These are phyloP conservation scores for Backusella psychrophila DNA, from an alignment of 192 early-diverging fungal species.

Conservation along the genomic window DNA sequence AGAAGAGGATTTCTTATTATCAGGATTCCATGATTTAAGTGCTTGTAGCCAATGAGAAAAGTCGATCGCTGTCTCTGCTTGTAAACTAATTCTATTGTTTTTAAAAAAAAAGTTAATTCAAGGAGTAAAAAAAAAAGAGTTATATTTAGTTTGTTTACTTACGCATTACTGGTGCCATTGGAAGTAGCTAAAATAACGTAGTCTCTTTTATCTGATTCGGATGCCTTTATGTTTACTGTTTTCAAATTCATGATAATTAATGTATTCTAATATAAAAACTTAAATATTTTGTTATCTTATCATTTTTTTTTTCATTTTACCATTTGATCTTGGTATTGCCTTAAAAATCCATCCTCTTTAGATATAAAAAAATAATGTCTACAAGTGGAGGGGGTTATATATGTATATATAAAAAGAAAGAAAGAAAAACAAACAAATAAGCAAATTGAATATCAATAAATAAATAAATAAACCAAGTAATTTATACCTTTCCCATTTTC, in stretches of 20 bases:
- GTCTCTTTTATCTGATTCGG: conserved; percentile 17
- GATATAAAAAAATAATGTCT: conserved; percentile 20
- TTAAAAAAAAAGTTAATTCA: not conserved
- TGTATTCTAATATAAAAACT: not conserved
- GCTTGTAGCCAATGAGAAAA: conserved; percentile 16
- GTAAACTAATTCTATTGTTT: not conserved
- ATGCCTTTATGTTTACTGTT: not conserved
- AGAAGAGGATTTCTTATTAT: not conserved
- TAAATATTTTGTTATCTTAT: not conserved
- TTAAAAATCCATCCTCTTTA: conserved; percentile 8
- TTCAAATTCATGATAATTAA: conserved; percentile 9
- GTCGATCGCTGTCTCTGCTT: conserved; percentile 14
- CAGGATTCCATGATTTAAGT: conserved; percentile 14
- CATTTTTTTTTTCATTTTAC: not conserved
- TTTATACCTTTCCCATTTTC: conserved; percentile 15
- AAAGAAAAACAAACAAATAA: not conserved
- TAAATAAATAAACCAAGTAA: not conserved
- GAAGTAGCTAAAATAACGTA: conserved; percentile 15
- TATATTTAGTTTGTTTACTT: not conserved
- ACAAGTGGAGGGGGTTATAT: not conserved
- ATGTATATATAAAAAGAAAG: not conserved
- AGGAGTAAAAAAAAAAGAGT: not conserved
- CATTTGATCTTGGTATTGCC: conserved; percentile 7
- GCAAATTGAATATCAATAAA: not conserved
- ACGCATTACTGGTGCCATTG: conserved; percentile 9